Conservation (phyloP, 495 filamentous ascomycete species). For the Zalerion maritima region DNA sequence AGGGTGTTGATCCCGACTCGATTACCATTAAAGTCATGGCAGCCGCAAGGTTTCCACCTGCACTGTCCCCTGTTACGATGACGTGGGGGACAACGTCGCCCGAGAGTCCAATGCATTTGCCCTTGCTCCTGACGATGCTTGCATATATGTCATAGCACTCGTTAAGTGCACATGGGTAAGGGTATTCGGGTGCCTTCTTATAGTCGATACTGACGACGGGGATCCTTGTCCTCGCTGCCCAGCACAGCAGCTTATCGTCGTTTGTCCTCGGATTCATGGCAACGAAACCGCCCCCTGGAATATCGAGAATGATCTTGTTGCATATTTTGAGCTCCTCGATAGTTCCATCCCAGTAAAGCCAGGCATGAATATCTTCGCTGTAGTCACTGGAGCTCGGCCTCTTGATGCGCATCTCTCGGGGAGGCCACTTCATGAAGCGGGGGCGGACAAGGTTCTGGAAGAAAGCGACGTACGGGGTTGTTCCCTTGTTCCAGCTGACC, state of each 20-base stretch:
- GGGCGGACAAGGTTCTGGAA: constrained; percentile 59
- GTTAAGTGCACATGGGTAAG: constrained; percentile 89
- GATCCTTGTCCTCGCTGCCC: constrained; percentile 72
- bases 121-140: constrained; percentile 57
- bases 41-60: constrained; percentile 79
- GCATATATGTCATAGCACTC: constrained; percentile 94
- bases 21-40: constrained; percentile 77
- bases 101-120: constrained; percentile 71
- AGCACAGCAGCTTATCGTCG: constrained; percentile 82
- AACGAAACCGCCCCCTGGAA: constrained; percentile 90
- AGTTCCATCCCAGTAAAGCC: constrained; percentile 91
- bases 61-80: constrained; percentile 79
- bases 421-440: constrained; percentile 60
- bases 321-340: constrained; percentile 61
- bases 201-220: constrained; percentile 88
- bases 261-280: constrained; percentile 85
- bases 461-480: constrained; percentile 63
- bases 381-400: constrained; percentile 66
- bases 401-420: constrained; percentile 69
- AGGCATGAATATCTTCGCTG: constrained; percentile 66
- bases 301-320: constrained; percentile 69
- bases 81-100: constrained; percentile 57
- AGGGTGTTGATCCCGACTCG: constrained; percentile 46
- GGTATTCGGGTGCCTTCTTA: constrained; percentile 84
- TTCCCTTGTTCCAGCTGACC: constrained; percentile 90